A percentile compares a stretch with the other conserved stretches of the same genome.
Evolutionary conservation across 805 yeast species (phyloP).

Genomic region (Starmerella lactis-condensi): DNA sequence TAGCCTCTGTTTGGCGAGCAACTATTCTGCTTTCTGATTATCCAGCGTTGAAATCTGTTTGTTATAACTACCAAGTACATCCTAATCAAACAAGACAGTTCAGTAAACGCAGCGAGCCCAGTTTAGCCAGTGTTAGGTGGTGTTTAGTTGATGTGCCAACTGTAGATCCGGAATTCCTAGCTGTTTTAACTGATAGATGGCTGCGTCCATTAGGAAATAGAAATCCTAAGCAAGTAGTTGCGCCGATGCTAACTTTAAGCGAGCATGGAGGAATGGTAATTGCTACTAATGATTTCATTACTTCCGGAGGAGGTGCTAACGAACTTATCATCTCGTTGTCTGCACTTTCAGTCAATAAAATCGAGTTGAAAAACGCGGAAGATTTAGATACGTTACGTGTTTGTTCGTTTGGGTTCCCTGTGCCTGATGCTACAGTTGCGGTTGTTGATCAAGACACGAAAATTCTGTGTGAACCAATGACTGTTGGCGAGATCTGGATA

Average conservation of each 20-base stretch:
- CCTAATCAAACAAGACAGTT: slow-evolving; percentile 72
- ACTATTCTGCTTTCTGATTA: slow-evolving; percentile 70
- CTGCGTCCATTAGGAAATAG: slow-evolving; percentile 74
- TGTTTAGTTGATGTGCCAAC: slow-evolving; percentile 75
- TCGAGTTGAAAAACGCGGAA: slow-evolving; percentile 40
- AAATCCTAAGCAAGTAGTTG: slow-evolving; percentile 53
- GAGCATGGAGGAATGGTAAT: slow-evolving; percentile 96
- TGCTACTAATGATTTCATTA: slow-evolving; percentile 75
- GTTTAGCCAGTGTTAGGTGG: slow-evolving; percentile 68
- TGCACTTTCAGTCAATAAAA: slow-evolving; percentile 52
- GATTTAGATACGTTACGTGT: slow-evolving; percentile 27
- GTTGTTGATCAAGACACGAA: slow-evolving; percentile 87
- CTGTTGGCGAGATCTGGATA: slow-evolving; percentile 96
- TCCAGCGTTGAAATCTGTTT: slow-evolving; percentile 71
- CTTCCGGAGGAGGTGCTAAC: slow-evolving; percentile 30
- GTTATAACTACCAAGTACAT: slow-evolving; percentile 76
- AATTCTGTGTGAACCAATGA: slow-evolving; percentile 49
- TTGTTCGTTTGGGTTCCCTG: slow-evolving; percentile 84
- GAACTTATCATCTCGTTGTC: slow-evolving; percentile 56
- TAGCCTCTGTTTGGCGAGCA: slow-evolving; percentile 51
- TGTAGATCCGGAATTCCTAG: slow-evolving; percentile 84
- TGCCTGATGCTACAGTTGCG: slow-evolving; percentile 86
- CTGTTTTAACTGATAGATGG: slow-evolving; percentile 76
- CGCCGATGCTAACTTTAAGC: slow-evolving; percentile 72
- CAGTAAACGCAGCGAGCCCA: slow-evolving; percentile 54